Conservation (phyloP, 75 land plant species). For the Sequoiadendron giganteum region DNA sequence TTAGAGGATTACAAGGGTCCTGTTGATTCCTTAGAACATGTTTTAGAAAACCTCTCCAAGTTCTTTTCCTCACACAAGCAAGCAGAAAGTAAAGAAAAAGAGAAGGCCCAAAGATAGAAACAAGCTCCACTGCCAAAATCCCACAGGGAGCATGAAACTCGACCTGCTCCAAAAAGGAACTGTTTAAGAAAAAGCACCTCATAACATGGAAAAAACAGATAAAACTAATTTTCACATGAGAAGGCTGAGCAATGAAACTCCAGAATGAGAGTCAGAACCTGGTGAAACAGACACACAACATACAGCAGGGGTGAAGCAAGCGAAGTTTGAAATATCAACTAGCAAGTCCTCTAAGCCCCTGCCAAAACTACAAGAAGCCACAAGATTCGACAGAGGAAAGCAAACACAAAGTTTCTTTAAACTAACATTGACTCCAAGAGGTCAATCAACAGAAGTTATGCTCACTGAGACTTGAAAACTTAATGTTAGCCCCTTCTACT, state of each 20-base stretch:
- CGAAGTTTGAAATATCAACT: neutral
- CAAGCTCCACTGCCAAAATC: neutral
- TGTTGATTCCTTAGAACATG: neutral
- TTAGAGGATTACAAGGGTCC: neutral
- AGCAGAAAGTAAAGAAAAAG: neutral
- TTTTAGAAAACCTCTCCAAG: neutral
- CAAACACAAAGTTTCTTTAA: neutral
- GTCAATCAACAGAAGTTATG: neutral
- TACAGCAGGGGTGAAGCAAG: neutral
- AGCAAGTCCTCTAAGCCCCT: neutral
- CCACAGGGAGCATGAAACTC: neutral
- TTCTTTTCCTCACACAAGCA: neutral
- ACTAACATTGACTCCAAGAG: neutral
- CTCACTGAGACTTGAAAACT: neutral
- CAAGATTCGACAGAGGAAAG: neutral
- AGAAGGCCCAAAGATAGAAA: neutral
- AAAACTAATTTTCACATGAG: no score
- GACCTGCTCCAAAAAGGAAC: neutral
- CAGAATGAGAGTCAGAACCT: no score
- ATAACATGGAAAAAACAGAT: neutral
- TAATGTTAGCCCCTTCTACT: neutral
- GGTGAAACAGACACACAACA: no score
- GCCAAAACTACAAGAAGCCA: neutral
- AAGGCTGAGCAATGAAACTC: neutral
- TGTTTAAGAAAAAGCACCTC: neutral